Evolutionary conservation across 257 asterid genomes (phyloP), one percentile per base, ranked within the genome.

Genomic region (Lycium barbarum): DNA sequence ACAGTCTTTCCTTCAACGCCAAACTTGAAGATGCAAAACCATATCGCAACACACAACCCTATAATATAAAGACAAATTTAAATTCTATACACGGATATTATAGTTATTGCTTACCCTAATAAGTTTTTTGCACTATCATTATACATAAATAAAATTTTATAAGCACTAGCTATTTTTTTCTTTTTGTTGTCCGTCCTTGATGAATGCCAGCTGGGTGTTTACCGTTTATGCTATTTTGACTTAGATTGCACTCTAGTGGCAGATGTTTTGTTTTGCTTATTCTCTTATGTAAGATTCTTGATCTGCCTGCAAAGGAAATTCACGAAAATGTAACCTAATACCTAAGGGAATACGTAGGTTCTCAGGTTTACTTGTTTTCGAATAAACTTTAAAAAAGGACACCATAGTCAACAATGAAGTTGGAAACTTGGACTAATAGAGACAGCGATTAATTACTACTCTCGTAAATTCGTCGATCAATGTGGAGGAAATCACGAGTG

Each of bases 181-280:
- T 35, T 67, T 6, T 22, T 63, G 10, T 22, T 36, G 6, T 36
- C 43, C n/a, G 15, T 66, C 7, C 17, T 26, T 17, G 9, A 70
- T 17, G 14, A 70, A 70, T 17, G 40, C 59, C 59, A 73, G 80
- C 40, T 73, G 40, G 18, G 80, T 73, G 38, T 62, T 18, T n/a
- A n/a, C n/a, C n/a, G n/a, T n/a, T n/a, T 71, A 47, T 73, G 6
- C 80, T 73, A 45, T 47, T 20, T 73, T 47, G 59, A 73, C 59
- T 45, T 45, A 0, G 36, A 62, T 1, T 20, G 15, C 20, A 20
- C 20, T 62, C 36, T n/a, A 73, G 12, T 13, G 3, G 81, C 36
- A 38, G 8, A 70, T 70, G 53, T 38, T 38, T 70, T 70, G 26
- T 38, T 70, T 70, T 70, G 17, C 3, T 36, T 70, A 3, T 10